Base-by-base conservation (phyloP, 2,329 filamentous ascomycete genomes). In the Botrytis tulipae region DNA sequence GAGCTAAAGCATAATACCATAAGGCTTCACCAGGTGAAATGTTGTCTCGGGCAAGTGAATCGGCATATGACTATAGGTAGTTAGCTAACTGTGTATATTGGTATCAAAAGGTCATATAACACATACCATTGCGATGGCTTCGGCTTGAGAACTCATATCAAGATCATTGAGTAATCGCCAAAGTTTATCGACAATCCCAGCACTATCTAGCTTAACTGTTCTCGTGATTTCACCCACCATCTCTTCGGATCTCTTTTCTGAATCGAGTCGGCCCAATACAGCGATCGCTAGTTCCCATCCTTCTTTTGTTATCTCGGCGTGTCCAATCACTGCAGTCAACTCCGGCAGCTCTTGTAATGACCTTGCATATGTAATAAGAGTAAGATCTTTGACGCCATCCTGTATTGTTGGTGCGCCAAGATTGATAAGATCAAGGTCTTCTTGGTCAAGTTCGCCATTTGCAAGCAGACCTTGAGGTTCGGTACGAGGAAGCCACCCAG, bases 211-310 rank as follows among this genome's bases (percentile, higher is more conserved):
- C 57, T 91, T 86, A n/a, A 98, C 85, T 72, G 91, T 88, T 61
- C 85, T 83, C 71, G 98, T 86, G 75, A 98, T 84, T 74, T 92
- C 88, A 59, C 90, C 87, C 18, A 98, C 92, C 74, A 91, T 91
- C 76, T 91, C 88, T 79, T 93, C 91, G 12, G 93, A 93, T 68
- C 89, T 87, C 67, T 89, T 86, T 0, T 87, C 85, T 74, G 94
- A 90, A 79, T 97, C 92, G 80, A 98, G 87, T 71, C 95, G 90
- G 16, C 92, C 93, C 63, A 98, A 86, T 18, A 97, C 88, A 74
- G 94, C 90, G 61, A 98, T 90, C 0, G 94, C 92, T 80, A 98
- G 84, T 83, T 98, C 94, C 95, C 95, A 98, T 14, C 95, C 95
- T 78, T 95, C 91, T 54, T 87, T 85, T 22, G 82, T 79, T 20